A percentile compares a stretch with the other conserved stretches of the same genome.
These are phyloP conservation scores for Haplosporangium sp. DNA, from an alignment of 371 early-diverging fungal genomes.

Conservation along the genomic window DNA sequence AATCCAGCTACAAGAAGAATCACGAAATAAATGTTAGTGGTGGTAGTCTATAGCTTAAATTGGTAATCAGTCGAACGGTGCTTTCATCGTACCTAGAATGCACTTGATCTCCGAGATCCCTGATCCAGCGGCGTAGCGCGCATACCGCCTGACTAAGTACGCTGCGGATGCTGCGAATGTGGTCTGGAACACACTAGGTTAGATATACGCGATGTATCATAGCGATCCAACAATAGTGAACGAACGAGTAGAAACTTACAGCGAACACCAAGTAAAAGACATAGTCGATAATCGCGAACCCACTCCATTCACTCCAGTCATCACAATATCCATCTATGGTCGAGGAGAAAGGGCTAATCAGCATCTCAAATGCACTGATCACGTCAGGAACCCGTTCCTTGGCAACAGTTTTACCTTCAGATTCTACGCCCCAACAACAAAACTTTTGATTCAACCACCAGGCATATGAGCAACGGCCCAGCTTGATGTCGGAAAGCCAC, in stretches of 20 bases:
- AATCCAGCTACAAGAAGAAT: conserved; percentile 77
- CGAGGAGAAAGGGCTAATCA: background rate
- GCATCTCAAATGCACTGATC: too few species aligned
- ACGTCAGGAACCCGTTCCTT: conserved; percentile 20
- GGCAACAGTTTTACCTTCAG: conserved; percentile 53
- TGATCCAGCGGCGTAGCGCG: conserved; percentile 92
- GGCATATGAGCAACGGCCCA: conserved; percentile 87
- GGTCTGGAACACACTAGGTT: conserved; percentile 55
- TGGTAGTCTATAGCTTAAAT: background rate
- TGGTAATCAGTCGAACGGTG: background rate
- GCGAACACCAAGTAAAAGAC: conserved; percentile 69
- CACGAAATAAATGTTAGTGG: background rate
- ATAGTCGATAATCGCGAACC: conserved; percentile 66
- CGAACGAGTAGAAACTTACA: conserved; percentile 54
- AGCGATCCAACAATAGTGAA: background rate
- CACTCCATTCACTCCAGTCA: conserved; percentile 57
- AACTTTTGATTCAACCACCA: conserved; percentile 97
- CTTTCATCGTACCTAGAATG: conserved; percentile 72
- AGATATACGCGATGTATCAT: background rate
- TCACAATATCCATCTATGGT: conserved; percentile 55
- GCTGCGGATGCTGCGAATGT: conserved; percentile 69
- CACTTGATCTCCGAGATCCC: conserved; percentile 97
- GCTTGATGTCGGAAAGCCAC: conserved; percentile 87
- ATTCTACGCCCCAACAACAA: conserved; percentile 91
- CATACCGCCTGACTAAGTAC: conserved; percentile 74